A percentile compares a stretch with the other conserved stretches of the same genome.
These are phyloP conservation scores for Pezicula neosporulosa DNA, from an alignment of 2,329 filamentous ascomycete species.

Conservation along the genomic window DNA sequence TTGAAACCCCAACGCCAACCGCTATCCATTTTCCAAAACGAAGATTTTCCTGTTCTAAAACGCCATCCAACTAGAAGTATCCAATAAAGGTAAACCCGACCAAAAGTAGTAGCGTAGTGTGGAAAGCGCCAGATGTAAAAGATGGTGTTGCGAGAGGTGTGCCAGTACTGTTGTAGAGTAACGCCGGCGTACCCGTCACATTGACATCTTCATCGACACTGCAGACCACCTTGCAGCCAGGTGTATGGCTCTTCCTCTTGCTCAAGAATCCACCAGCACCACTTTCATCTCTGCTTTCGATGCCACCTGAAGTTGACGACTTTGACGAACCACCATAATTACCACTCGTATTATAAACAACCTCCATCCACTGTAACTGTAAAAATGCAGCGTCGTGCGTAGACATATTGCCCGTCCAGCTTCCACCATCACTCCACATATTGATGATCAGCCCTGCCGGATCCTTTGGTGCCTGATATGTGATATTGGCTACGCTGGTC, in stretches of 20 bases:
- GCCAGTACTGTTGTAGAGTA: slow-evolving; percentile 21
- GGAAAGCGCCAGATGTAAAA: too few species aligned
- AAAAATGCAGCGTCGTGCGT: slow-evolving; percentile 21
- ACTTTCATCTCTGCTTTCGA: slow-evolving; percentile 9
- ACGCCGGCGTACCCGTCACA: slow-evolving; percentile 18
- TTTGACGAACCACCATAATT: slow-evolving; percentile 6
- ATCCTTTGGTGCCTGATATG: slow-evolving; percentile 20
- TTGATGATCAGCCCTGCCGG: slow-evolving; percentile 24
- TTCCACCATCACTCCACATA: slow-evolving; percentile 29
- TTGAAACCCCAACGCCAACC: too few species aligned
- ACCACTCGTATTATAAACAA: slow-evolving; percentile 25
- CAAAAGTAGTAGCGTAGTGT: too few species aligned
- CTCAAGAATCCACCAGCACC: slow-evolving; percentile 9
- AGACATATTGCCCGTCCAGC: slow-evolving; percentile 27
- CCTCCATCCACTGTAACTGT: slow-evolving; percentile 29
- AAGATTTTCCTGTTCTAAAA: too few species aligned
- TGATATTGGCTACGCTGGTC: slow-evolving; percentile 20
- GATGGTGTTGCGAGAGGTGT: too few species aligned
- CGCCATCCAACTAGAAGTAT: too few species aligned
- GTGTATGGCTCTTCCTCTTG: slow-evolving; percentile 16
- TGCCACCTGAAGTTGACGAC: not conserved
- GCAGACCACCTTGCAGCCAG: slow-evolving; percentile 23
- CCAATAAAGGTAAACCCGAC: too few species aligned
- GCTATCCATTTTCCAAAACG: too few species aligned
- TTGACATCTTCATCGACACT: slow-evolving; percentile 22